A percentile compares a stretch with the other conserved stretches of the same genome.
phyloP scores from a whole-genome alignment of 2,329 filamentous ascomycete genomes.

The Colletotrichum eleusines region DNA sequence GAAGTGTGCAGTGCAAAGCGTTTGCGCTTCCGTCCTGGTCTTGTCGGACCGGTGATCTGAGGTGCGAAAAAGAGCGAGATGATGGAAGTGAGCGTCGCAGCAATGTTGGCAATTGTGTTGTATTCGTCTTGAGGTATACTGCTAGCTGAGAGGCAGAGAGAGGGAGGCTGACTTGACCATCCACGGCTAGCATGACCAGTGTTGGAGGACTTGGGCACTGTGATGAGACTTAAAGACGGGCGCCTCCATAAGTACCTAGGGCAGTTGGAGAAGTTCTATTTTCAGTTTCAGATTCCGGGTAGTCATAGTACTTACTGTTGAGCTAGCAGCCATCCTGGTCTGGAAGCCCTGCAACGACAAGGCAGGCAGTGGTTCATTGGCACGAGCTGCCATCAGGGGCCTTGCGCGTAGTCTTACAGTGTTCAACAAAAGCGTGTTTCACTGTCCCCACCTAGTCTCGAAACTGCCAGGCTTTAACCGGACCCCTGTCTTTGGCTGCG shows the following conservation, averaged over 20 bases:
- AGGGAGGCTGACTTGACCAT: constrained; percentile 15
- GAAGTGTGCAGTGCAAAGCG: background rate
- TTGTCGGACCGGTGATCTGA: background rate
- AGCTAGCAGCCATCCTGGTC: background rate
- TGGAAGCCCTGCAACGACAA: background rate
- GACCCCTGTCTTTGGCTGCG: background rate
- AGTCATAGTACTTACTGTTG: background rate
- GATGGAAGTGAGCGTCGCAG: background rate
- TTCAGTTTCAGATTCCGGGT: constrained; percentile 14
- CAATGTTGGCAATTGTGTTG: constrained; percentile 5
- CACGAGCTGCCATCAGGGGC: background rate
- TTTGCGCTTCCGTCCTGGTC: constrained; percentile 14
- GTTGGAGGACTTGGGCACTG: background rate
- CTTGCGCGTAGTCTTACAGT: background rate
- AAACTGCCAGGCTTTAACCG: constrained; percentile 13
- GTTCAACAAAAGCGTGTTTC: constrained; percentile 7
- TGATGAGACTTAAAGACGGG: background rate
- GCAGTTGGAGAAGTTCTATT: constrained; percentile 22
- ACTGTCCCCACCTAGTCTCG: constrained; percentile 20
- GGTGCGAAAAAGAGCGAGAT: constrained; percentile 1
- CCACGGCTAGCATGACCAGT: background rate
- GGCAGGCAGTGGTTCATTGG: background rate
- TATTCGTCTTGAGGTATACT: constrained; percentile 6
- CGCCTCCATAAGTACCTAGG: constrained; percentile 1
- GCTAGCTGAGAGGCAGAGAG: constrained; percentile 5